Evolutionary conservation across 345 rosid genomes (phyloP).

Genomic region (Rhizophora apiculata): DNA sequence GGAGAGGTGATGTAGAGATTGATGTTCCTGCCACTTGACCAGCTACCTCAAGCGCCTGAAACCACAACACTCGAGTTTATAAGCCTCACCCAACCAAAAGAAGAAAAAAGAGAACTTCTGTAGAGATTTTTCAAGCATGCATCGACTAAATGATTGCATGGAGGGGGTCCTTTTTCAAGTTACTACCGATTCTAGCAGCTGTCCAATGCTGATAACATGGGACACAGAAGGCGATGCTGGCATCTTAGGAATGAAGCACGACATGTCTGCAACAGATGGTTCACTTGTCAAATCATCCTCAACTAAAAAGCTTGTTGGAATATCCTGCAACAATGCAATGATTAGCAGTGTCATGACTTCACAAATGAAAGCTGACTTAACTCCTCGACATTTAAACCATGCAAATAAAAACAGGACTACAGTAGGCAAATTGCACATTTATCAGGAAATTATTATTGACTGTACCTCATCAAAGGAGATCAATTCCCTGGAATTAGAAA

Average conservation of each 20-base stretch:
- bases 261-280: conserved; percentile 55
- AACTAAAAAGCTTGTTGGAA: conserved; percentile 38
- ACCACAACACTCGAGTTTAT: conserved; percentile 8
- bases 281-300: conserved; percentile 79
- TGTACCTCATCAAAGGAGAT: conserved; percentile 83
- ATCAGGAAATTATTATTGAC: not conserved
- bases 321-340: conserved; percentile 45
- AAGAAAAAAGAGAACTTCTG: not conserved
- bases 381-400: not conserved
- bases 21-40: conserved; percentile 87
- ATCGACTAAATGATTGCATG: not conserved
- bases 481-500: conserved; percentile 60
- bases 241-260: conserved; percentile 53
- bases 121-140: conserved; percentile 3
- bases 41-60: conserved; percentile 90
- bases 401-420: not conserved
- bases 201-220: conserved; percentile 76
- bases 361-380: not conserved
- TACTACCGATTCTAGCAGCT: conserved; percentile 86
- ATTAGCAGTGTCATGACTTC: not conserved
- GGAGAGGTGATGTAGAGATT: conserved; percentile 83
- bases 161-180: not conserved
- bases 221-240: conserved; percentile 63
- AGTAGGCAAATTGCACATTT: not conserved
- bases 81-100: not conserved